A percentile compares a stretch with the other conserved stretches of the same genome.
Conservation (phyloP, 1,284 basidiomycete genomes). For the Rugosomyces carneus region DNA sequence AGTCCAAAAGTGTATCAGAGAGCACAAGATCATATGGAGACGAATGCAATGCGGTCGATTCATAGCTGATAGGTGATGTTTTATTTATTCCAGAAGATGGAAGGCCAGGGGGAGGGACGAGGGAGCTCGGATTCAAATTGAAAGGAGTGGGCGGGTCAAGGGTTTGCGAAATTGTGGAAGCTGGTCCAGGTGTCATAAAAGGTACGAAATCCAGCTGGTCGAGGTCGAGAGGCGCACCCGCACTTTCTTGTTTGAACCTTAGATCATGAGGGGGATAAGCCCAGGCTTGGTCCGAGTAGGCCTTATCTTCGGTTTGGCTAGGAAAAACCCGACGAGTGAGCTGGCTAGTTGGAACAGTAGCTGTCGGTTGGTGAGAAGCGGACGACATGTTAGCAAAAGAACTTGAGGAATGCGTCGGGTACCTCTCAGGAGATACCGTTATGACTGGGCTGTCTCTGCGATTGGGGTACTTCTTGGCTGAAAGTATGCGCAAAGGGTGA, state of each 20-base stretch:
- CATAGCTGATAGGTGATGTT: not conserved
- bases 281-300: not conserved
- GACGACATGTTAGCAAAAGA: slow-evolving; percentile 8
- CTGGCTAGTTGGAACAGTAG: not conserved
- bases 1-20: slow-evolving; percentile 15
- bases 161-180: slow-evolving; percentile 6
- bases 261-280: not conserved
- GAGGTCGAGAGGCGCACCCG: not conserved
- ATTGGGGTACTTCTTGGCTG: slow-evolving; percentile 18
- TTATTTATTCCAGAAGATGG: slow-evolving; percentile 29
- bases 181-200: slow-evolving; percentile 23
- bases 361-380: slow-evolving; percentile 10
- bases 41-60: slow-evolving; percentile 8
- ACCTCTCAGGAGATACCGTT: not conserved
- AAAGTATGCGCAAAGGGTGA: slow-evolving; percentile 33
- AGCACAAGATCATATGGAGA: slow-evolving; percentile 17
- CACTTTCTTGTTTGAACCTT: not conserved
- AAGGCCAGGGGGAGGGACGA: not conserved
- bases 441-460: not conserved
- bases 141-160: not conserved
- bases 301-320: not conserved
- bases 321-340: not conserved
- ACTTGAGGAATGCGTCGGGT: not conserved
- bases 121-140: too few relatives aligned
- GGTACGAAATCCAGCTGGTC: slow-evolving; percentile 13